These are phyloP conservation scores for Flaveria sonorensis DNA, from an alignment of 129 eudicot genomes.

Conservation along the genomic window DNA sequence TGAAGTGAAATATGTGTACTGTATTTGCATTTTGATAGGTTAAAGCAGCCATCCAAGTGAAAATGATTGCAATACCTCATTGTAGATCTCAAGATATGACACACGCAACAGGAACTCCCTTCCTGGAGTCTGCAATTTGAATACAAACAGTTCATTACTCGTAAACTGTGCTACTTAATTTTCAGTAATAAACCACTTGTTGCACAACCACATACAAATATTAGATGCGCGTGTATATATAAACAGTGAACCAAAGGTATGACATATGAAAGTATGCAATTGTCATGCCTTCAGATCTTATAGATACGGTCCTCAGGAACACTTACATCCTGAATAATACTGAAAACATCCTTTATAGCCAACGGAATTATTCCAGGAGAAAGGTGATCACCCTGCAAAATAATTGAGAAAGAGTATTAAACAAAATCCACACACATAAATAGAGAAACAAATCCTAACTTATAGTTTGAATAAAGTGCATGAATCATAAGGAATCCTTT, in stretches of 20 bases:
- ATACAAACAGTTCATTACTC: constrained; percentile 19
- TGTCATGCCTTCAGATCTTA: constrained; percentile 14
- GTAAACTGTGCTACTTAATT: constrained; percentile 22
- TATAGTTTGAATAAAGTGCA: constrained; percentile 9
- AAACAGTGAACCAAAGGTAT: background rate
- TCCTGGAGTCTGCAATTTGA: constrained; percentile 90
- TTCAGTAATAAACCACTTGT: constrained; percentile 22
- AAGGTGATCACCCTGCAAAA: constrained; percentile 81
- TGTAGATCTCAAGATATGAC: constrained; percentile 95
- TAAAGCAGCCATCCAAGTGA: constrained; percentile 15
- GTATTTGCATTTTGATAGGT: background rate
- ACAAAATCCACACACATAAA: constrained; percentile 6
- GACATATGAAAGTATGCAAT: constrained; percentile 1
- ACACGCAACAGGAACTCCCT: constrained; percentile 95
- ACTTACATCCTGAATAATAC: constrained; percentile 98
- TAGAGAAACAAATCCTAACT: constrained; percentile 13
- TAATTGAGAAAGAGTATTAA: constrained; percentile 14
- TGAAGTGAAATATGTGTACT: constrained; percentile 7
- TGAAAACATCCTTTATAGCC: constrained; percentile 98
- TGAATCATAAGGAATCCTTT: constrained; percentile 2
- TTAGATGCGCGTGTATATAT: background rate
- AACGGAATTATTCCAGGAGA: constrained; percentile 94
- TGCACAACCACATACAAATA: constrained; percentile 15
- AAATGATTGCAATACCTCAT: constrained; percentile 56
- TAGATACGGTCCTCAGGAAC: constrained; percentile 17